phyloP scores from a whole-genome alignment of 345 rosid species.

The Lepidium didymum region DNA sequence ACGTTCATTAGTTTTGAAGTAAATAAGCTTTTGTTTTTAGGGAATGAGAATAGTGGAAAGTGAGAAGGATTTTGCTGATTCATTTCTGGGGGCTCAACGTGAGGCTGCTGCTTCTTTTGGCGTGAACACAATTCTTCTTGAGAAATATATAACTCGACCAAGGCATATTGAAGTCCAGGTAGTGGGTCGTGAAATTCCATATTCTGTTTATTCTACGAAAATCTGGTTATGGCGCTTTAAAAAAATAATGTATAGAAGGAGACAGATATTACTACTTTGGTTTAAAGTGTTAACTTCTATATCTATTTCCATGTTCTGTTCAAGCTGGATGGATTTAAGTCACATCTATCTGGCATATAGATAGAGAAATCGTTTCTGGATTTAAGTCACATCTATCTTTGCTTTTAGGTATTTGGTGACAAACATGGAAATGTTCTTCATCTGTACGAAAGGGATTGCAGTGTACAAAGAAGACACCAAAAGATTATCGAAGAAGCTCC shows the following conservation, averaged over 20 bases:
- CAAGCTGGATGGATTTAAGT: neutral
- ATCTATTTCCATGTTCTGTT: neutral
- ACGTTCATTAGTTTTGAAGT: conserved; percentile 4
- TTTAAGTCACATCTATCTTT: too few species aligned
- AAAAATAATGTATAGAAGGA: neutral
- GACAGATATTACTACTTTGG: neutral
- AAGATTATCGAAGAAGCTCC: conserved; percentile 99
- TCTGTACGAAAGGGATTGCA: conserved; percentile 92
- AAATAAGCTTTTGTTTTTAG: conserved; percentile 37
- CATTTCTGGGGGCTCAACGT: conserved; percentile 93
- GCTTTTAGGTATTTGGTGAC: conserved; percentile 72
- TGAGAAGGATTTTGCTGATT: conserved; percentile 55
- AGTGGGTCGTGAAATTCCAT: neutral
- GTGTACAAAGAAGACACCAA: conserved; percentile 94
- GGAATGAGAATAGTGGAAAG: conserved; percentile 89
- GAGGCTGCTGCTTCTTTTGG: conserved; percentile 98
- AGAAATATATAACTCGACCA: conserved; percentile 86
- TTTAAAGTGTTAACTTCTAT: neutral
- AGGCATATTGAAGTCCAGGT: conserved; percentile 98
- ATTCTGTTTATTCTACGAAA: neutral
- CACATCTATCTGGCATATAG: neutral
- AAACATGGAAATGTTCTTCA: conserved; percentile 70
- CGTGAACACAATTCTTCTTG: conserved; percentile 72
- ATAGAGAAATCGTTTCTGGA: conserved; percentile 2
- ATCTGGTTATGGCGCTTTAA: neutral